Evolutionary conservation across 148 eudicot genomes (phyloP), one percentile per base, ranked within the genome.

Genomic region (Spergularia marina): DNA sequence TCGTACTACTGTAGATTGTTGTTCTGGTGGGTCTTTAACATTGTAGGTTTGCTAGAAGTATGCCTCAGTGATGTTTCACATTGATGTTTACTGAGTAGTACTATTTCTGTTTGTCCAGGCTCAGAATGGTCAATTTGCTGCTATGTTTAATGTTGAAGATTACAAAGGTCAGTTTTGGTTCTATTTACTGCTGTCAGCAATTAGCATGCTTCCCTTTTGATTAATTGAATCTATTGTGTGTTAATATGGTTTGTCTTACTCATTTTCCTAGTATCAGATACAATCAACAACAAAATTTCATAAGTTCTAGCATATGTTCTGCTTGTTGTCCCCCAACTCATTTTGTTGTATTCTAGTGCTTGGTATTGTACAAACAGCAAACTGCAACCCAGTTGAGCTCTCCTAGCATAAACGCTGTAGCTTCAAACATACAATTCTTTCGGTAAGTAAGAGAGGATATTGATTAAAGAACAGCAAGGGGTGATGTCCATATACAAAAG

Each of bases 61-160:
- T 15, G 59, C 58, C 52, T 20, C 44, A 14, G 15, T 6, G 44
- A 0, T 30, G 60, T 34, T 25, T 53, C 20, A 23, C 73, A 53
- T 70, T 40, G 15, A 8, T 52, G 16, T 4, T 74, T 41, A 53
- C 80, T 76, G 55, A 76, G 57, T 76, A 36, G n/a, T 20, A 2
- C 49, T 40, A 36, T 58, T 52, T 40, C 76, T 65, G 36, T 74
- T 79, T 74, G 21, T 53, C 34, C 96, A 95, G 99, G 97, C 90
- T 65, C 99, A 95, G 84, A 95, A 88, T 82, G 85, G 83, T 59
- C 90, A 88, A 44, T 95, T 95, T 68, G 84, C 98, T 81, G 87
- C 92, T 71, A 40, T 88, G 49, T 95, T 92, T 66, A 95, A 88
- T 82, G 91, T 95, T 62, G 99, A 95, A 77, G 97, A 95, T 77